Conservation (phyloP, 2,329 filamentous ascomycete species). For the Alternaria rosae region DNA sequence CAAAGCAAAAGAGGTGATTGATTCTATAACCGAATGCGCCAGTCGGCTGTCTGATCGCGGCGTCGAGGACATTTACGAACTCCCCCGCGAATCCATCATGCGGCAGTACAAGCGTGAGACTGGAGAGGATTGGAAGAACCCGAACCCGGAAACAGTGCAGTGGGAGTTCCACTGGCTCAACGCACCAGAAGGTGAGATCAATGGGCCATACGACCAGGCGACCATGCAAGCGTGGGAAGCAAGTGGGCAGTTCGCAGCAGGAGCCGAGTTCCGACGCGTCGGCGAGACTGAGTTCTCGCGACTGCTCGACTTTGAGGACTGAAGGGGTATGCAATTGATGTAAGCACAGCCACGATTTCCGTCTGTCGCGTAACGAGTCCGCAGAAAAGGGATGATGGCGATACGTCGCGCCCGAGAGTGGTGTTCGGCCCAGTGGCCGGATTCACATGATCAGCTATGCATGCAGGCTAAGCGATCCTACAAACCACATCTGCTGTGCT, state of each 20-base stretch:
- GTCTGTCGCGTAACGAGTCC: neutral
- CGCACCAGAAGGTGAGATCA: constrained; percentile 77
- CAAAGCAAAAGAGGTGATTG: constrained; percentile 75
- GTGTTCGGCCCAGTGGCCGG: constrained; percentile 4
- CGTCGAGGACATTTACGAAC: constrained; percentile 89
- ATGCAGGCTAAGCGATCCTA: constrained; percentile 43
- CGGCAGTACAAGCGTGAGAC: constrained; percentile 85
- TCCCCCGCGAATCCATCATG: constrained; percentile 81
- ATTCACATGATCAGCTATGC: constrained; percentile 38
- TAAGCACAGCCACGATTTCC: neutral
- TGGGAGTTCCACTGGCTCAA: constrained; percentile 97
- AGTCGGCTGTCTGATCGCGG: constrained; percentile 85
- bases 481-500: constrained; percentile 24
- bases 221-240: constrained; percentile 93
- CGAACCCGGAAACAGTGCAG: constrained; percentile 55
- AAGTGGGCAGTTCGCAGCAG: constrained; percentile 91
- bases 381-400: neutral
- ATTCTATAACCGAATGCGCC: constrained; percentile 86
- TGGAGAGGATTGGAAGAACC: constrained; percentile 81
- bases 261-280: constrained; percentile 67
- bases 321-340: constrained; percentile 6
- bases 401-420: neutral
- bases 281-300: constrained; percentile 55
- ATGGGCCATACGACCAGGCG: constrained; percentile 84
- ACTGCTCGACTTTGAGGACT: constrained; percentile 49